These are phyloP conservation scores for Rhizopogon rudus DNA, from an alignment of 768 basidiomycete species.

Conservation along the genomic window DNA sequence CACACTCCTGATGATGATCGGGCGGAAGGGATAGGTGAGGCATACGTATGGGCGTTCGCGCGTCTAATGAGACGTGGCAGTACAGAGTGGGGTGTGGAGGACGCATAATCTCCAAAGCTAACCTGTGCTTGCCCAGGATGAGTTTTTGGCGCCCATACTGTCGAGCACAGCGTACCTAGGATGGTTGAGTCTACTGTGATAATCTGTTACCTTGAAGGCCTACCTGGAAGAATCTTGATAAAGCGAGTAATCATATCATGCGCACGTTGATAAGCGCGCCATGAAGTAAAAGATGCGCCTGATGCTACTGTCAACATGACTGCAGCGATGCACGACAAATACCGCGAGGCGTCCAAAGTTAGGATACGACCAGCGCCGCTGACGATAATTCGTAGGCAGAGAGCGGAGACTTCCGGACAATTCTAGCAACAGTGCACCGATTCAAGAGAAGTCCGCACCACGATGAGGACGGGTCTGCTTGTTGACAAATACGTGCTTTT, in stretches of 20 bases:
- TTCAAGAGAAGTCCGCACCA: neutral
- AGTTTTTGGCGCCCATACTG: neutral
- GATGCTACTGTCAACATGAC: neutral
- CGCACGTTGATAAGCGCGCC: neutral
- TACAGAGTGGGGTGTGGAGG: neutral
- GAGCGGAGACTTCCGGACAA: neutral
- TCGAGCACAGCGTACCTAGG: neutral
- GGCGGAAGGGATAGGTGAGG: neutral
- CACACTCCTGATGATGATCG: neutral
- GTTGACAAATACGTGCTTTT: neutral
- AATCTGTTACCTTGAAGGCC: neutral
- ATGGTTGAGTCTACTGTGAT: neutral
- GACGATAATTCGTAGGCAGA: neutral
- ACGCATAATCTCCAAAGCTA: neutral
- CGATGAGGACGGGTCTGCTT: neutral
- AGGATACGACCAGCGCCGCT: neutral
- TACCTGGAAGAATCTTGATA: neutral
- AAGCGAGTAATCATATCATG: neutral
- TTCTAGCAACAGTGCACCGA: neutral
- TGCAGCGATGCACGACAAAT: neutral
- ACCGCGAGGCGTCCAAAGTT: neutral
- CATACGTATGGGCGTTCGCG: neutral
- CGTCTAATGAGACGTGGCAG: neutral
- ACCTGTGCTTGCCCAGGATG: neutral
- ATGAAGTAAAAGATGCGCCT: neutral